These are phyloP conservation scores for Mychonastes homosphaera DNA, from an alignment of 139 green algal species.

Conservation along the genomic window DNA sequence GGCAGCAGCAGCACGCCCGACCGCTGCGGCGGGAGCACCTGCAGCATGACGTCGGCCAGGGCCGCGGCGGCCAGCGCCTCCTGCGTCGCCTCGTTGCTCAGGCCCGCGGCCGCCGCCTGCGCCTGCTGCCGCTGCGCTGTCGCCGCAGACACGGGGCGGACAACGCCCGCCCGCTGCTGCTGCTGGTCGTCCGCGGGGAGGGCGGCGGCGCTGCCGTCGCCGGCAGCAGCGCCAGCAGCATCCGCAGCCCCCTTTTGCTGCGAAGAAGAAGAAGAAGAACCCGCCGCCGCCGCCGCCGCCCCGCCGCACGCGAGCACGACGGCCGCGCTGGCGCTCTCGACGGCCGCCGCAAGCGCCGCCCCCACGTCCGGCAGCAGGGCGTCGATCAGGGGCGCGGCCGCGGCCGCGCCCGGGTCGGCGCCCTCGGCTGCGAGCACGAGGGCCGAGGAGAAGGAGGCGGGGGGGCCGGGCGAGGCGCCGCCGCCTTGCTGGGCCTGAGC, in stretches of 20 bases:
- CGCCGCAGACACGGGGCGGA: not conserved
- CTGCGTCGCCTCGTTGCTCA: constrained; percentile 27
- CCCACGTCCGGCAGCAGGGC: too few relatives aligned
- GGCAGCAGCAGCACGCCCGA: not conserved
- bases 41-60: constrained; percentile 38
- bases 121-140: not conserved
- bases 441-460: not conserved
- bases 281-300: too few relatives aligned
- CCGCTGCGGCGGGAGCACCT: constrained; percentile 9
- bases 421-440: not conserved
- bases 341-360: too few relatives aligned
- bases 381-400: too few relatives aligned
- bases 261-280: too few relatives aligned
- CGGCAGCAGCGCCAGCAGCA: too few relatives aligned
- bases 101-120: not conserved
- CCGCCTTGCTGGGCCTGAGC: not conserved
- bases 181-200: constrained; percentile 5
- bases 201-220: too few relatives aligned
- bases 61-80: constrained; percentile 33
- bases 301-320: too few relatives aligned
- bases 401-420: not conserved
- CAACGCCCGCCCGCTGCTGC: constrained; percentile 7
- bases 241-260: too few relatives aligned
- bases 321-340: too few relatives aligned
- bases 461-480: constrained; percentile 12